phyloP scores from a whole-genome alignment of 148 eudicot genomes.

The Fallopia convolvulus region DNA sequence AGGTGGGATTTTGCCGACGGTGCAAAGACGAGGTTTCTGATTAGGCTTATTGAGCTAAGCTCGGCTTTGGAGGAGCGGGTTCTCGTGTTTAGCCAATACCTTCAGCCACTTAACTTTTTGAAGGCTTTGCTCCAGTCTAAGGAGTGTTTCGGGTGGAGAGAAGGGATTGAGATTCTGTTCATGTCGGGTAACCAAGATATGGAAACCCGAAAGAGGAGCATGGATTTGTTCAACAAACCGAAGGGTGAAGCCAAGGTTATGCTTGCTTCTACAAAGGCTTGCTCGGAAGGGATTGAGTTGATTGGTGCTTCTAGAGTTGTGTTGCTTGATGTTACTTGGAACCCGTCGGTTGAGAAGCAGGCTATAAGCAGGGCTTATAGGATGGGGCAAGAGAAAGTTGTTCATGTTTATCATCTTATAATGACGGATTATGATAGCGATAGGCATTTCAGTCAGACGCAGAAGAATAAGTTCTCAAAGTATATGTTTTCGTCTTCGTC shows the following conservation, averaged over 20 bases:
- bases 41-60: slow-evolving; percentile 48
- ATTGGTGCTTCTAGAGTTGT: slow-evolving; percentile 85
- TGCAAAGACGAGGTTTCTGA: slow-evolving; percentile 40
- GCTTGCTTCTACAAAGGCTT: slow-evolving; percentile 69
- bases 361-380: slow-evolving; percentile 82
- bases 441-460: slow-evolving; percentile 34
- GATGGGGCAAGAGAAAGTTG: slow-evolving; percentile 59
- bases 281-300: slow-evolving; percentile 69
- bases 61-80: slow-evolving; percentile 47
- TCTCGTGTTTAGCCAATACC: slow-evolving; percentile 60
- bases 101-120: slow-evolving; percentile 33
- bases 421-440: slow-evolving; percentile 43
- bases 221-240: slow-evolving; percentile 48
- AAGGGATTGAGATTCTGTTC: slow-evolving; percentile 33
- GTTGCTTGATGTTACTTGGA: slow-evolving; percentile 73
- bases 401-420: slow-evolving; percentile 51
- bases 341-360: slow-evolving; percentile 74
- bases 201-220: slow-evolving; percentile 36
- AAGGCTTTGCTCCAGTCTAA: slow-evolving; percentile 21
- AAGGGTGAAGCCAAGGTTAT: slow-evolving; percentile 42
- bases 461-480: slow-evolving; percentile 49
- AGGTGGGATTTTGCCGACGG: slow-evolving; percentile 15
- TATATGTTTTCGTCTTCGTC: slow-evolving; percentile 35
- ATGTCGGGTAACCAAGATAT: slow-evolving; percentile 42
- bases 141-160: slow-evolving; percentile 32